Evolutionary conservation across 495 filamentous ascomycete genomes (phyloP), one percentile per base, ranked within the genome.

Genomic region (Annulohypoxylon nitens): DNA sequence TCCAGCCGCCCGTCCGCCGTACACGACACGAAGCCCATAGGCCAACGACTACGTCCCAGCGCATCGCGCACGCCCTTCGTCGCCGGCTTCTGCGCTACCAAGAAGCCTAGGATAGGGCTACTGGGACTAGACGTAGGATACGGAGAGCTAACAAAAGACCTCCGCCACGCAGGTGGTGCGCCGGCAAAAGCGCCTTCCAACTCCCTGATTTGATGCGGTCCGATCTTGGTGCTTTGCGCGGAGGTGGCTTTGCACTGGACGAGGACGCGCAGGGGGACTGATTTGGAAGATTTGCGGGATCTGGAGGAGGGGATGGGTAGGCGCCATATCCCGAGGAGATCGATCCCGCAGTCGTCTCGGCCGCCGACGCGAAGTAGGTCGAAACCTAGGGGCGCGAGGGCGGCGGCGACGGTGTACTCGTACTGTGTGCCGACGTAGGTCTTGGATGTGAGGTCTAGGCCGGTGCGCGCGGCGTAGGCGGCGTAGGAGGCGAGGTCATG

Each of bases 301-400:
- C n/a, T 18, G 33, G 1, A 6, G n/a, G 55, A 6, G 55, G 18
- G 7, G 33, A 41, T 58, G 33, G 90, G 89, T 6, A 93, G 79
- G 11, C 84, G 80, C 95, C 95, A 98, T 16, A 88, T 88, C 23
- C 94, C 95, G 2, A 93, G 81, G 0, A 98, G 87, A 78, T 98
- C 95, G 76, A 97, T 92, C 36, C 95, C 95, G 57, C 81, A 83
- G 81, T 98, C 95, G 14, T 87, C 88, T 30, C 83, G 83, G 41
- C 92, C 91, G 71, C 96, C 96, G 14, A 91, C 87, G 50, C 93
- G 91, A 51, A 84, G 82, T 4, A 98, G 87, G 33, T 77, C 75
- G 82, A 98, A 92, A 43, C 87, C 88, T 45, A 90, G 86, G 6
- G 78, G 80, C 8, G 84, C 77, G 0, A 98, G 89, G 14, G 88